phyloP scores from a whole-genome alignment of 768 basidiomycete species.

The Russula brevipes region DNA sequence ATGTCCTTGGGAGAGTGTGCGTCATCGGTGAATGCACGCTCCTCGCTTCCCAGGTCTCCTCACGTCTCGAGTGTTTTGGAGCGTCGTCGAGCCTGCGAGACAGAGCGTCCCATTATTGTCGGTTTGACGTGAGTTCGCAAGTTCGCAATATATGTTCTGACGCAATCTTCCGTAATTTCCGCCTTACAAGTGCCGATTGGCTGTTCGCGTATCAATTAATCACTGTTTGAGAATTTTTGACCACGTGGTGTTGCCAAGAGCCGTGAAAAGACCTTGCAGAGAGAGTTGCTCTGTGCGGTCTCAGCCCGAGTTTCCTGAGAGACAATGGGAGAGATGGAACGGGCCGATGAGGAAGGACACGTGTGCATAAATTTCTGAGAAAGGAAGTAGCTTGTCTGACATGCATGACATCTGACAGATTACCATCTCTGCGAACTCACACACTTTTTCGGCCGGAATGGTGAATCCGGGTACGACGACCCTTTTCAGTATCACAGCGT shows the following conservation, averaged over 20 bases:
- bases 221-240: too few relatives aligned
- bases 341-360: neutral
- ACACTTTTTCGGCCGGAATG: neutral
- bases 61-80: neutral
- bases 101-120: neutral
- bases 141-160: too few relatives aligned
- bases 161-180: conserved; percentile 6
- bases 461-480: neutral
- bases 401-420: neutral
- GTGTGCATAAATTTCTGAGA: too few relatives aligned
- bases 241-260: neutral
- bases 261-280: neutral
- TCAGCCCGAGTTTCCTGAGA: neutral
- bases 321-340: neutral
- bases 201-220: neutral
- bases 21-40: neutral
- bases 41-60: neutral
- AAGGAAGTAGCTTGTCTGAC: neutral
- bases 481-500: neutral
- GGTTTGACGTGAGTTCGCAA: neutral
- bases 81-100: neutral
- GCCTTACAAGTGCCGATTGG: conserved; percentile 15
- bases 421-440: neutral
- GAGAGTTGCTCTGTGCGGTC: neutral
- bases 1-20: neutral